phyloP scores from a whole-genome alignment of 805 yeast genomes.

The Pichia nakasei region DNA sequence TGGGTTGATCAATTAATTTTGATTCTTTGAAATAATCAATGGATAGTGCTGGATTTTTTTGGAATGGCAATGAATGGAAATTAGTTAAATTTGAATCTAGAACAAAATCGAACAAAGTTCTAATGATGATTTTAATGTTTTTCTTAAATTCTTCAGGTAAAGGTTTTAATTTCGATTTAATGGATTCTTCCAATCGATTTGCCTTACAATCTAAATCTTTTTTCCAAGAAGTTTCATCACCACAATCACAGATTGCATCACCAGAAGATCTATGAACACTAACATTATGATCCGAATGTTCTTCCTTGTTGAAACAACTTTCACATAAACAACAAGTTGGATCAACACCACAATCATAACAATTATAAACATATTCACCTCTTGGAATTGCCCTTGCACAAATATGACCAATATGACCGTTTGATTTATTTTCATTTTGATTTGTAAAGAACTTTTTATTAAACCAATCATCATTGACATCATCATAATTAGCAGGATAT shows the following conservation, averaged over 20 bases:
- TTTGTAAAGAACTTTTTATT: slow-evolving; percentile 17
- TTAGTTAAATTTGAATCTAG: slow-evolving; percentile 32
- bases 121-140: slow-evolving; percentile 22
- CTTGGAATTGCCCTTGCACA: slow-evolving; percentile 56
- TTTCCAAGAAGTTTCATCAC: slow-evolving; percentile 60
- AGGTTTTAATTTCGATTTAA: slow-evolving; percentile 1
- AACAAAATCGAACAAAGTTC: slow-evolving; percentile 31
- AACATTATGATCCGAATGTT: slow-evolving; percentile 62
- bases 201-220: slow-evolving; percentile 40
- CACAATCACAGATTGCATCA: slow-evolving; percentile 66
- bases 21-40: slow-evolving; percentile 12
- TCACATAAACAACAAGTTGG: slow-evolving; percentile 71
- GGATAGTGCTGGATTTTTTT: background rate
- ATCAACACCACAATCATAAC: slow-evolving; percentile 70
- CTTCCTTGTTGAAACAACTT: slow-evolving; percentile 60
- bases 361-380: slow-evolving; percentile 63
- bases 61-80: slow-evolving; percentile 20
- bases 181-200: slow-evolving; percentile 8
- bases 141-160: slow-evolving; percentile 15
- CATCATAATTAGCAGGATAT: slow-evolving; percentile 21
- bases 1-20: background rate
- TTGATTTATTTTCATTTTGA: slow-evolving; percentile 14
- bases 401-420: slow-evolving; percentile 48
- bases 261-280: slow-evolving; percentile 41
- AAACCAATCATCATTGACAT: slow-evolving; percentile 12